These are phyloP conservation scores for Kodamaea jinghongensis DNA, from an alignment of 805 yeast genomes.

Conservation along the genomic window DNA sequence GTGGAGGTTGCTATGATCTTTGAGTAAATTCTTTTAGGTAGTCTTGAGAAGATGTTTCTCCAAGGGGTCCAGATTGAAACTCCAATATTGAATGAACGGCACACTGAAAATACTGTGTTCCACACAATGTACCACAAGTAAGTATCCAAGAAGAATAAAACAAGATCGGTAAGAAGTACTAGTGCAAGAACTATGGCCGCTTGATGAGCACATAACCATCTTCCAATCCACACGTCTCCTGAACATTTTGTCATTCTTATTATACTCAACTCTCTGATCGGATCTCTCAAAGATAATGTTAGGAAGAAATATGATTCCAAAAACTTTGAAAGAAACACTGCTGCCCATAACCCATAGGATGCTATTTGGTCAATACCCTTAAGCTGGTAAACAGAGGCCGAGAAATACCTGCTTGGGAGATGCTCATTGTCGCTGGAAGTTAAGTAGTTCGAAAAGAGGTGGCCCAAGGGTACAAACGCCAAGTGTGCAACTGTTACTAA, in stretches of 20 bases:
- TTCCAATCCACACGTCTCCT: conserved; percentile 59
- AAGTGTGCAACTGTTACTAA: conserved; percentile 53
- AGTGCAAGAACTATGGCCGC: conserved; percentile 54
- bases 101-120: conserved; percentile 71
- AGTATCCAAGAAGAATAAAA: conserved; percentile 74
- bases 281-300: conserved; percentile 69
- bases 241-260: conserved; percentile 55
- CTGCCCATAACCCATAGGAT: conserved; percentile 67
- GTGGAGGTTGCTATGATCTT: conserved; percentile 54
- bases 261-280: conserved; percentile 63
- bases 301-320: conserved; percentile 77
- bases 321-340: conserved; percentile 65
- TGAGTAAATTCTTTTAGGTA: conserved; percentile 73
- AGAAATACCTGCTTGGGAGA: conserved; percentile 55
- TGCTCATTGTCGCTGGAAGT: conserved; percentile 34
- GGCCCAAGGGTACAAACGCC: conserved; percentile 60
- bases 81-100: conserved; percentile 69
- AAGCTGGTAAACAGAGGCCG: conserved; percentile 55
- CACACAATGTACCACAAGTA: conserved; percentile 84
- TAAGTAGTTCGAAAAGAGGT: conserved; percentile 43
- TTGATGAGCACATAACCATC: conserved; percentile 51
- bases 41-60: conserved; percentile 72
- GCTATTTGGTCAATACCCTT: conserved; percentile 54
- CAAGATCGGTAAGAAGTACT: conserved; percentile 58
- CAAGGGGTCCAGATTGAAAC: conserved; percentile 87